Conservation (phyloP, 164 flowering plant genomes). For the Protea cynaroides region DNA sequence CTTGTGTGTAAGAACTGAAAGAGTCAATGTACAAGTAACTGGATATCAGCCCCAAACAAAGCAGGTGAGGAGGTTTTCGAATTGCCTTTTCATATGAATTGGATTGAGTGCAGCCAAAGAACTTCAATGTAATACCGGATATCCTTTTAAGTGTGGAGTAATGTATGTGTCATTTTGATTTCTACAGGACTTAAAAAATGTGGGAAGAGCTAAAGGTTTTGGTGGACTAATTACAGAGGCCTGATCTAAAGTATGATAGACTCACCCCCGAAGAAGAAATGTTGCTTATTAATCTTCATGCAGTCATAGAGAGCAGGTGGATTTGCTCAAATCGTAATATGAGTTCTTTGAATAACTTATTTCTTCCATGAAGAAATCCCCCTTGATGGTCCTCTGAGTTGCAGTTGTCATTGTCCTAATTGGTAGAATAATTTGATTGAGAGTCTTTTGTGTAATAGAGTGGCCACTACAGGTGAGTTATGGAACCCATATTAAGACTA, state of each 20-base stretch:
- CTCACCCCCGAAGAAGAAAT: slow-evolving; percentile 86
- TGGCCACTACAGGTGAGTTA: too few species aligned
- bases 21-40: slow-evolving; percentile 69
- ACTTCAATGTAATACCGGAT: not conserved
- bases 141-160: not conserved
- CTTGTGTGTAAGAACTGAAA: slow-evolving; percentile 53
- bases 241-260: slow-evolving; percentile 61
- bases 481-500: too few species aligned
- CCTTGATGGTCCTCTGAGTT: too few species aligned
- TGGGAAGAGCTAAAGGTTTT: slow-evolving; percentile 80
- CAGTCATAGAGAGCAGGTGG: slow-evolving; percentile 83
- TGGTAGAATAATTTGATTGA: too few species aligned
- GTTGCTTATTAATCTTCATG: slow-evolving; percentile 61
- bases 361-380: too few species aligned
- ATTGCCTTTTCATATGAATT: not conserved
- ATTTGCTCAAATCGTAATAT: not conserved
- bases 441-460: too few species aligned
- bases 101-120: not conserved
- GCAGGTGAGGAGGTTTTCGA: slow-evolving; percentile 40
- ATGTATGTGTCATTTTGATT: not conserved
- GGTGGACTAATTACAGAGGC: slow-evolving; percentile 73
- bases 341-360: too few species aligned
- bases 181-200: slow-evolving; percentile 66
- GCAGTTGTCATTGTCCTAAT: too few species aligned
- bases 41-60: slow-evolving; percentile 63